Percentiles rank a stretch among this genome's conserved stretches.
phyloP scores from a whole-genome alignment of 352 stramenopile genomes.

The Phytophthora pini region DNA sequence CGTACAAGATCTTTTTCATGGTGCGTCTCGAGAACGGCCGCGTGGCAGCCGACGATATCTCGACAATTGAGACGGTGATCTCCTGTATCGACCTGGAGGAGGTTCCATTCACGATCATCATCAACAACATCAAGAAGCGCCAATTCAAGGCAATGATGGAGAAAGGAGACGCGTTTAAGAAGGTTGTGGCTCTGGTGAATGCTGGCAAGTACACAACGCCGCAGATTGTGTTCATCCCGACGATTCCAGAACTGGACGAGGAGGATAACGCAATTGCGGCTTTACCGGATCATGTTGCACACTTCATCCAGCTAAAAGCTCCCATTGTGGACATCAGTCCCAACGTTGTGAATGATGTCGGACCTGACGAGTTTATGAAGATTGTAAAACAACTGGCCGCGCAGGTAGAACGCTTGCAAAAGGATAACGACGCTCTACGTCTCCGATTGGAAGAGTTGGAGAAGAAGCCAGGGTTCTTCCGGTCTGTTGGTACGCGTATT shows the following conservation, averaged over 20 bases:
- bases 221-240: constrained; percentile 25
- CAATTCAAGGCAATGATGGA: constrained; percentile 21
- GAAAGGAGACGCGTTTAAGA: constrained; percentile 10
- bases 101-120: constrained; percentile 23
- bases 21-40: constrained; percentile 28
- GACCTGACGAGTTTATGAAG: constrained; percentile 2
- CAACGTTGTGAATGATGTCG: constrained; percentile 1
- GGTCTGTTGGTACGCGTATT: not conserved
- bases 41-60: constrained; percentile 28
- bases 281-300: constrained; percentile 1
- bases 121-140: constrained; percentile 27
- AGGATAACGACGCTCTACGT: not conserved
- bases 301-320: not conserved
- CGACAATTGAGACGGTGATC: constrained; percentile 29
- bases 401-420: not conserved
- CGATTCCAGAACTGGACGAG: constrained; percentile 1
- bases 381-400: not conserved
- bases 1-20: constrained; percentile 39
- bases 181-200: constrained; percentile 21
- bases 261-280: not conserved
- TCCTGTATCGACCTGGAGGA: constrained; percentile 20
- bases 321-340: constrained; percentile 4
- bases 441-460: not conserved
- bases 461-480: not conserved
- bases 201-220: constrained; percentile 13